Base-by-base conservation (phyloP, 2,329 filamentous ascomycete species). In the Sclerotinia sclerotiorum region DNA sequence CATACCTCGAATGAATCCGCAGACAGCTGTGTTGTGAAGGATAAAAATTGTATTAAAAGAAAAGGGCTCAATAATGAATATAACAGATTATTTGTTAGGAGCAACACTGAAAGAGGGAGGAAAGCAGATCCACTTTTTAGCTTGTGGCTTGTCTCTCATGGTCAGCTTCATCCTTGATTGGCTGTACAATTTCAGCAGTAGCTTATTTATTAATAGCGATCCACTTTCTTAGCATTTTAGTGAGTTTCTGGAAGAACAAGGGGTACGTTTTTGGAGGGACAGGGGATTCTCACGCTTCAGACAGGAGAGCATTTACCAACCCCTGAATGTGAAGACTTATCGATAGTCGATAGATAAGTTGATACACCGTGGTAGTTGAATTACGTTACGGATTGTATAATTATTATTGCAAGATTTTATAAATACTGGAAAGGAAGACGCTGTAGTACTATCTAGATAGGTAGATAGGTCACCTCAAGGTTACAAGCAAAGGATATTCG, bases 81-180 rank as follows among this genome's bases (percentile, higher is more conserved):
- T 57, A 35, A 39, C 29, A 17, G 21, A 58, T 58, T 63, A 52
- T 51, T 63, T 63, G 48, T 52, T 52, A 19, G n/a, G 7, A 27
- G 35, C 19, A 52, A 2, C 48, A 54, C n/a, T 32, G 46, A 52
- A 61, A 63, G 48, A 63, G 61, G 48, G 39, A 54, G 35, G 61
- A 54, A 64, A 54, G 13, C 32, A 48, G 10, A 29, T 64, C 61
- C 48, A n/a, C 48, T 54, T 15, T 52, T 29, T 54, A 42, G n/a
- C 7, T 52, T 51, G 44, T 51, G 46, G 29, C 60, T 63, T 17
- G 35, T 49, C 1, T 51, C 24, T 24, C 13, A 5, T 35, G 29
- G 57, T 48, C 19, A 61, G 29, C 46, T 11, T 19, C 29, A 27
- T 7, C 42, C 8, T 1, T 52, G 61, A 52, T 61, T 61, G 58